Conservation (phyloP, 2,329 filamentous ascomycete species). For the Mycosphaerella sp. region DNA sequence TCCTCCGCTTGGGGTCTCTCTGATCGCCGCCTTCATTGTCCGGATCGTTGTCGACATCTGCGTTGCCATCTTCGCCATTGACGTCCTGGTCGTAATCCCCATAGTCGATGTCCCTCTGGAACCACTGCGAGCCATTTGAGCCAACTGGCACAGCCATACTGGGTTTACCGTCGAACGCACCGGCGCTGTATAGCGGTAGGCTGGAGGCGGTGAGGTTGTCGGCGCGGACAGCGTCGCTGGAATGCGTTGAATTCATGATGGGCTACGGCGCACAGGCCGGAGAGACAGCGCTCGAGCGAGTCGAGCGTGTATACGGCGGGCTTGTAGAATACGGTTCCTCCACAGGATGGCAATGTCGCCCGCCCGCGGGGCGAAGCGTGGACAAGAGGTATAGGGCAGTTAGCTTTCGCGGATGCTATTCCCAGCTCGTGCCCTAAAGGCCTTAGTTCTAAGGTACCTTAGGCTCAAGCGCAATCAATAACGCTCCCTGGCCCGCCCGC, state of each 20-base stretch:
- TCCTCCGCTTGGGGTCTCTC: slow-evolving; percentile 73
- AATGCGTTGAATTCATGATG: background rate
- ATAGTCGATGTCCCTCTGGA: slow-evolving; percentile 19
- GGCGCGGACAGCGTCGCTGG: background rate
- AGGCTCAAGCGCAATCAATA: background rate
- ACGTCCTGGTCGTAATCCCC: slow-evolving; percentile 22
- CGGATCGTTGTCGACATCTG: slow-evolving; percentile 24
- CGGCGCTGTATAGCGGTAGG: slow-evolving; percentile 8
- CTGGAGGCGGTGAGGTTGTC: background rate
- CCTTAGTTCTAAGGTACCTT: background rate
- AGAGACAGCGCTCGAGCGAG: background rate
- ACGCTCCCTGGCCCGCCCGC: too few relatives aligned
- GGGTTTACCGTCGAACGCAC: slow-evolving; percentile 9
- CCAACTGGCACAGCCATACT: slow-evolving; percentile 8
- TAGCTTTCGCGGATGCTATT: background rate
- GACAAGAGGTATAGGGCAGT: background rate
- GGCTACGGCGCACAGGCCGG: background rate
- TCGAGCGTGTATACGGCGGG: background rate
- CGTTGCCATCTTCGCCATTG: slow-evolving; percentile 25
- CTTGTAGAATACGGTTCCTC: background rate
- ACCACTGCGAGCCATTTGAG: slow-evolving; percentile 19
- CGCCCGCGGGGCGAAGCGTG: background rate
- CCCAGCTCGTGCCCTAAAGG: background rate
- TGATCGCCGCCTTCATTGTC: slow-evolving; percentile 26
- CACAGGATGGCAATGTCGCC: background rate